Evolutionary conservation across 805 yeast species (phyloP).

Genomic region (Komagataella kurtzmanii): DNA sequence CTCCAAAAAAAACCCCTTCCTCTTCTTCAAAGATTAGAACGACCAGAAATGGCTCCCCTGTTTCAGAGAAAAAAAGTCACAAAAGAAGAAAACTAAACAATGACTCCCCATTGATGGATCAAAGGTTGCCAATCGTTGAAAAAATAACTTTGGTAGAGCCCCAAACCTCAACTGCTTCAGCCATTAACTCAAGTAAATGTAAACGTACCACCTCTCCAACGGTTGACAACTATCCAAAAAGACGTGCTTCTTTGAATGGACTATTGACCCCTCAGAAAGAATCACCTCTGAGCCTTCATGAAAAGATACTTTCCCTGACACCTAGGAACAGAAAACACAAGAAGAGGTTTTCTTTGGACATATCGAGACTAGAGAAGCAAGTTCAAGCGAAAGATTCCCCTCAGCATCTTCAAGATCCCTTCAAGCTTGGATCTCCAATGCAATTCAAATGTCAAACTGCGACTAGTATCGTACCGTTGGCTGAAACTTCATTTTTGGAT

Average conservation of each 20-base stretch:
- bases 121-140: background rate
- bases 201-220: background rate
- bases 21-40: background rate
- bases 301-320: background rate
- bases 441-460: background rate
- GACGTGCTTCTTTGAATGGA: background rate
- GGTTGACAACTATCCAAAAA: background rate
- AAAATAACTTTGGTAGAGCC: constrained; percentile 4
- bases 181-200: background rate
- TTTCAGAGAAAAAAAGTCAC: background rate
- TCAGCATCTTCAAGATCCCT: constrained; percentile 3
- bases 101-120: background rate
- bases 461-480: constrained; percentile 19
- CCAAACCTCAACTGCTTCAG: background rate
- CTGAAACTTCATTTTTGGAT: constrained; percentile 8
- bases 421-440: constrained; percentile 1
- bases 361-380: background rate
- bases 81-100: background rate
- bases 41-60: background rate
- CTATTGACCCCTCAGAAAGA: background rate
- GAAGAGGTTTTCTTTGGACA: background rate
- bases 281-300: background rate
- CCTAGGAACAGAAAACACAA: background rate
- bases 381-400: background rate
- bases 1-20: background rate